Evolutionary conservation across 2,329 filamentous ascomycete species (phyloP).

Genomic region (Exophiala oligosperma): DNA sequence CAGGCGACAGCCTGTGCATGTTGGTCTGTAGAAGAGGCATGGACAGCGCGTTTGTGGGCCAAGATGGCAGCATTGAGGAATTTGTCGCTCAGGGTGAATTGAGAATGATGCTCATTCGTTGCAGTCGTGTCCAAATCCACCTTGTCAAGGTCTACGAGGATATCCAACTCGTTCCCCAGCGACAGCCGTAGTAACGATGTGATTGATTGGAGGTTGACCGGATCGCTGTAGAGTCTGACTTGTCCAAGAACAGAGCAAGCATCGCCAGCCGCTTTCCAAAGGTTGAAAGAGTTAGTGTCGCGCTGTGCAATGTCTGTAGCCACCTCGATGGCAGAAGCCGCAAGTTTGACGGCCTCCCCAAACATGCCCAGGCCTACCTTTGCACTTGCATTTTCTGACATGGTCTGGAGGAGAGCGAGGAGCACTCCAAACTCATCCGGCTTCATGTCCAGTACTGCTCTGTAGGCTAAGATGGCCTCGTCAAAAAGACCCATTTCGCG

Average conservation of each 20-base stretch:
- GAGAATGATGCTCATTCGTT: constrained; percentile 27
- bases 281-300: constrained; percentile 76
- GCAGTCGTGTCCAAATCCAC: constrained; percentile 31
- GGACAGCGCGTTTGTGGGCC: constrained; percentile 82
- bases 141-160: constrained; percentile 70
- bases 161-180: constrained; percentile 53
- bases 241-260: constrained; percentile 81
- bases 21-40: constrained; percentile 68
- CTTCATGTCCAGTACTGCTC: constrained; percentile 66
- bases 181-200: constrained; percentile 7
- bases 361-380: constrained; percentile 82
- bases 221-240: constrained; percentile 65
- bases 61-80: constrained; percentile 73
- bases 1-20: constrained; percentile 94
- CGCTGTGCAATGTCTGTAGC: constrained; percentile 62
- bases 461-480: constrained; percentile 75
- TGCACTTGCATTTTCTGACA: constrained; percentile 77
- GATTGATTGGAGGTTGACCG: constrained; percentile 56
- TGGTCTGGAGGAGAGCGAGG: constrained; percentile 83
- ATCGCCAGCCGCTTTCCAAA: constrained; percentile 92
- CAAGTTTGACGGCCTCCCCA: constrained; percentile 74
- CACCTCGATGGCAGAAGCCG: constrained; percentile 66
- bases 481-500: constrained; percentile 90
- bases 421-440: constrained; percentile 80
- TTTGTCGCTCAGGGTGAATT: constrained; percentile 45